Evolutionary conservation across 1,139 yeast species (phyloP), one percentile per base, ranked within the genome.

Genomic region (Candida sanyaensis): DNA sequence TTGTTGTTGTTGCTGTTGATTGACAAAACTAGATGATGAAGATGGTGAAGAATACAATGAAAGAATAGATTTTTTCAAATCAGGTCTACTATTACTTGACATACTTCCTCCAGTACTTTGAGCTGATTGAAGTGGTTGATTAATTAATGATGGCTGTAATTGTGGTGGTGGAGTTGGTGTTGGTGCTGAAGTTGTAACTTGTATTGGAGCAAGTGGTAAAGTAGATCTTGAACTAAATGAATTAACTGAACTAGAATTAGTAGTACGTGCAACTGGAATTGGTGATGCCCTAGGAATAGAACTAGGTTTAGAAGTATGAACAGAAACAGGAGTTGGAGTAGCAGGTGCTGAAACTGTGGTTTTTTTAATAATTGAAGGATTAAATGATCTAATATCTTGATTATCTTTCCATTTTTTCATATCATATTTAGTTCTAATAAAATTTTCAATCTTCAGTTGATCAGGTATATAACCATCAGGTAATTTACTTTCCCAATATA

Each of bases 341-440:
- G 28, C 28, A 17, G 21, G 21, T 4, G 55, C 53, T 24, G 53
- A 6, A 34, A 23, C 28, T 1, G n/a, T n/a, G n/a, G 38, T 2
- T 24, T 13, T 36, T 23, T 36, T 23, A n/a, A n/a, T 17, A 24
- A n/a, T n/a, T 10, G 27, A n/a, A 4, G 39, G 29, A 26, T 23
- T 36, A 12, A 36, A 36, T 10, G 39, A 36, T 36, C 39, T 36
- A n/a, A 36, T 36, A 36, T 36, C 39, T 26, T 36, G 39, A 24
- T 80, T 67, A 17, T 70, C 64, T 11, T 78, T 84, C 99, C 99
- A 93, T 62, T 92, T 87, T 68, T 86, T 89, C 69, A 87, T 63
- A 57, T 90, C 98, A 62, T 93, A 93, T 66, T 93, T 93, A 6
- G 96, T 91, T 54, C 93, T 77, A 54, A 93, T 90, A 66, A 90